Conservation (phyloP, 2,329 filamentous ascomycete species). For the Cadophora sp. region DNA sequence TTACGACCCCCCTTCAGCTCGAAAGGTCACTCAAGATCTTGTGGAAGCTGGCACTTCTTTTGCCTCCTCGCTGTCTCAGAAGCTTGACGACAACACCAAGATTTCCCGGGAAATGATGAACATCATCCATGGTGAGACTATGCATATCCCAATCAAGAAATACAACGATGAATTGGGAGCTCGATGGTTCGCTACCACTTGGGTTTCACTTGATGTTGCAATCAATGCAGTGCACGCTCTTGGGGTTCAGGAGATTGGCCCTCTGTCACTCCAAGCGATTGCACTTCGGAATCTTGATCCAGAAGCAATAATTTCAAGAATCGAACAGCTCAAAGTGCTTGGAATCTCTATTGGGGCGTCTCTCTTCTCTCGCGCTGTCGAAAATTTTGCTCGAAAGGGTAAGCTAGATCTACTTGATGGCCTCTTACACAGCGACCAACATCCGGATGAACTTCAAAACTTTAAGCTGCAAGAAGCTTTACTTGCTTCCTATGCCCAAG, state of each 20-base stretch:
- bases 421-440: slow-evolving; percentile 61
- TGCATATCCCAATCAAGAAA: slow-evolving; percentile 49
- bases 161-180: slow-evolving; percentile 76
- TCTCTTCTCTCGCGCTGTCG: slow-evolving; percentile 70
- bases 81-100: slow-evolving; percentile 27
- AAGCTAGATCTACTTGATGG: slow-evolving; percentile 47
- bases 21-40: slow-evolving; percentile 38
- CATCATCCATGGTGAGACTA: slow-evolving; percentile 41
- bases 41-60: slow-evolving; percentile 39
- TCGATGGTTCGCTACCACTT: slow-evolving; percentile 80
- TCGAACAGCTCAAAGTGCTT: slow-evolving; percentile 65
- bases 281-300: slow-evolving; percentile 67
- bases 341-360: slow-evolving; percentile 69
- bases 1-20: slow-evolving; percentile 42
- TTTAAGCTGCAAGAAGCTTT: slow-evolving; percentile 58
- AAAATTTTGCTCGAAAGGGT: slow-evolving; percentile 66
- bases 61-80: slow-evolving; percentile 24
- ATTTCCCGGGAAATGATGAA: slow-evolving; percentile 46
- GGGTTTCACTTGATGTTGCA: slow-evolving; percentile 75
- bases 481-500: slow-evolving; percentile 58
- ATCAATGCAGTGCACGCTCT: slow-evolving; percentile 74
- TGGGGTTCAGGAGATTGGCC: slow-evolving; percentile 75
- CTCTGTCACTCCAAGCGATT: slow-evolving; percentile 78
- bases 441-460: slow-evolving; percentile 69
- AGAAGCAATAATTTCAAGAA: slow-evolving; percentile 61